Evolutionary conservation across 2,329 filamentous ascomycete species (phyloP).

Genomic region (Zopfia rhizophila): DNA sequence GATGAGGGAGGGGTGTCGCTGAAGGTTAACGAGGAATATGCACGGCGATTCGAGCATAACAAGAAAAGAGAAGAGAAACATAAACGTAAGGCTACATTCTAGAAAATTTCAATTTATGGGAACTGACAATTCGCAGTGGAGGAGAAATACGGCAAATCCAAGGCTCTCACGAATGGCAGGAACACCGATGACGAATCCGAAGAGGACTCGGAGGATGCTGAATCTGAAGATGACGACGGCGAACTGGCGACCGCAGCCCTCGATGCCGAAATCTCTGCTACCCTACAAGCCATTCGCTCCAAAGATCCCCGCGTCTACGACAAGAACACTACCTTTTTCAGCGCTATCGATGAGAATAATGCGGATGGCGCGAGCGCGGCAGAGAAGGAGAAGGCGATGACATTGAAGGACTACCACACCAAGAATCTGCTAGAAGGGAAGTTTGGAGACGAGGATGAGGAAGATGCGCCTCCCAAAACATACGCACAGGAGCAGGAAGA

Average conservation of each 20-base stretch:
- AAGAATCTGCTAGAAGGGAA: constrained; percentile 84
- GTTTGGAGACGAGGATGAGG: constrained; percentile 67
- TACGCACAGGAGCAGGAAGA: constrained; percentile 91
- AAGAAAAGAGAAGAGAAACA: constrained; percentile 93
- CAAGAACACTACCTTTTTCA: constrained; percentile 80
- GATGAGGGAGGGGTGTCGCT: constrained; percentile 55
- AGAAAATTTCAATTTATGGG: neutral
- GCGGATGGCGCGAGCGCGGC: constrained; percentile 44
- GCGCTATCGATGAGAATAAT: constrained; percentile 66
- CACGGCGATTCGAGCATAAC: constrained; percentile 91
- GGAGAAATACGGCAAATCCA: constrained; percentile 77
- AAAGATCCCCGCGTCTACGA: constrained; percentile 96
- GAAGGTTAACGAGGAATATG: constrained; percentile 91
- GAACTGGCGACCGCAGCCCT: constrained; percentile 86
- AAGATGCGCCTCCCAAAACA: constrained; percentile 70
- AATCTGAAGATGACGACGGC: constrained; percentile 90
- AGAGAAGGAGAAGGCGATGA: constrained; percentile 85
- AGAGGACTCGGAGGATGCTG: constrained; percentile 62
- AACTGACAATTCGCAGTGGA: constrained; percentile 70
- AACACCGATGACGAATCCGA: constrained; percentile 68
- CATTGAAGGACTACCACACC: constrained; percentile 88
- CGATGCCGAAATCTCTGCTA: constrained; percentile 87
- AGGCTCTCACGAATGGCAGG: constrained; percentile 39
- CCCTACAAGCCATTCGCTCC: constrained; percentile 84
- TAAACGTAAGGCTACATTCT: constrained; percentile 61